These are phyloP conservation scores for Coix lacrymajobi DNA, from an alignment of 176 grass and related monocot species.

Conservation along the genomic window DNA sequence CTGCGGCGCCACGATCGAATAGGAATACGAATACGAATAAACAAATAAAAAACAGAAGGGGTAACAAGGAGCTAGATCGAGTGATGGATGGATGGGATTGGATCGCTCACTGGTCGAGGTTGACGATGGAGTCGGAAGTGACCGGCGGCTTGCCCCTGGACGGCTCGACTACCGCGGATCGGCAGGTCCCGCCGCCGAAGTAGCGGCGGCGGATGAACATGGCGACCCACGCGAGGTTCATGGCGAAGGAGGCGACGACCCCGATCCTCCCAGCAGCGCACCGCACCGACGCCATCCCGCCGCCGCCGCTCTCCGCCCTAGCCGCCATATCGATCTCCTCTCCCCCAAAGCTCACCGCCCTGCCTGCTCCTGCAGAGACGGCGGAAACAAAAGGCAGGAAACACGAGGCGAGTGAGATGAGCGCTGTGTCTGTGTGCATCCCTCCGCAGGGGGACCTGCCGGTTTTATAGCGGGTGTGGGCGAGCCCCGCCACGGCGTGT, in stretches of 20 bases:
- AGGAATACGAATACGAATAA: too few species aligned
- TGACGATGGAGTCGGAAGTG: conserved; percentile 26
- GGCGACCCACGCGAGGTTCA: conserved; percentile 19
- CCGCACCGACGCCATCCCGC: not conserved
- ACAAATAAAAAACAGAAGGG: not conserved
- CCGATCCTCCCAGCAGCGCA: conserved; percentile 12
- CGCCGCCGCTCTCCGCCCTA: not conserved
- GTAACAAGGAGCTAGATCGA: not conserved
- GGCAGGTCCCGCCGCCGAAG: too few species aligned
- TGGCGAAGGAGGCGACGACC: conserved; percentile 9
- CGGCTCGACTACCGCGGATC: too few species aligned
- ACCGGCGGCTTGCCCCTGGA: conserved; percentile 13
- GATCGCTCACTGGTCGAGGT: conserved; percentile 61
- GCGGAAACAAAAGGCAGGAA: too few species aligned
- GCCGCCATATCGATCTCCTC: not conserved
- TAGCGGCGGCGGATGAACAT: conserved; percentile 17
- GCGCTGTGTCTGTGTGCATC: not conserved
- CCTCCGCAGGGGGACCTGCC: not conserved
- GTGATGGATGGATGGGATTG: not conserved
- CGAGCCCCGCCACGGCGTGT: not conserved
- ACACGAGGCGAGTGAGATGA: not conserved
- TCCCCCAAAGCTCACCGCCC: too few species aligned
- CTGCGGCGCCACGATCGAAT: too few species aligned
- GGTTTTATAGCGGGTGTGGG: not conserved
- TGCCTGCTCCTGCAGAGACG: too few species aligned